Percentiles rank a stretch among this genome's conserved stretches.
Evolutionary conservation across 2,329 filamentous ascomycete species (phyloP).

Genomic region (Blastomyces parvus): DNA sequence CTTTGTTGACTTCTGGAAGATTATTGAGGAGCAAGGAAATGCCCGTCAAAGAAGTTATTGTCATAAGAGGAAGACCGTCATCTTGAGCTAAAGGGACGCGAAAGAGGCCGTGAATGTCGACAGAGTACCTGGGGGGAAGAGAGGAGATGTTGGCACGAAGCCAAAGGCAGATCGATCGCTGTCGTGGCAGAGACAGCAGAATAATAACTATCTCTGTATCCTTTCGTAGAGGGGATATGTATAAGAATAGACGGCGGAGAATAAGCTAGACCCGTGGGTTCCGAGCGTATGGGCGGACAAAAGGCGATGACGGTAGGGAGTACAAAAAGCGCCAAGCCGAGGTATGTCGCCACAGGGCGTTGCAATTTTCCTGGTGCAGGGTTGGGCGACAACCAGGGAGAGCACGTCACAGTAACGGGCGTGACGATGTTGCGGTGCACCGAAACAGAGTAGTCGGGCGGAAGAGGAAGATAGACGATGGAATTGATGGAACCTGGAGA

Average conservation of each 20-base stretch:
- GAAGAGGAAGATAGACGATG: constrained; percentile 2
- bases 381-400: not conserved
- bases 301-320: not conserved
- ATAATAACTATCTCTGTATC: not conserved
- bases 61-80: constrained; percentile 36
- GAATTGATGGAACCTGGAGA: constrained; percentile 8
- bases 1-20: not conserved
- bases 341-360: not conserved
- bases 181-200: not conserved
- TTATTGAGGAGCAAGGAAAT: constrained; percentile 19
- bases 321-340: not conserved
- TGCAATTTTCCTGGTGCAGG: not conserved
- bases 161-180: not conserved
- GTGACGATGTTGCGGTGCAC: constrained; percentile 7
- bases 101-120: constrained; percentile 2
- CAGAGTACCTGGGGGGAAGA: not conserved
- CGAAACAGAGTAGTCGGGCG: constrained; percentile 3
- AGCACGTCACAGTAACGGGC: not conserved
- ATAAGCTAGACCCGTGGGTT: not conserved
- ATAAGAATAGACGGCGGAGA: not conserved
- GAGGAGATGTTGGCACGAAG: not conserved
- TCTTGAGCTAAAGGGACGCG: constrained; percentile 19
- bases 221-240: too few species aligned
- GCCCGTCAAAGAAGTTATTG: constrained; percentile 31
- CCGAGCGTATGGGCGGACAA: not conserved